A percentile compares a stretch with the other conserved stretches of the same genome.
Conservation (phyloP, 2,329 filamentous ascomycete species). For the Penicillium frequentans region DNA sequence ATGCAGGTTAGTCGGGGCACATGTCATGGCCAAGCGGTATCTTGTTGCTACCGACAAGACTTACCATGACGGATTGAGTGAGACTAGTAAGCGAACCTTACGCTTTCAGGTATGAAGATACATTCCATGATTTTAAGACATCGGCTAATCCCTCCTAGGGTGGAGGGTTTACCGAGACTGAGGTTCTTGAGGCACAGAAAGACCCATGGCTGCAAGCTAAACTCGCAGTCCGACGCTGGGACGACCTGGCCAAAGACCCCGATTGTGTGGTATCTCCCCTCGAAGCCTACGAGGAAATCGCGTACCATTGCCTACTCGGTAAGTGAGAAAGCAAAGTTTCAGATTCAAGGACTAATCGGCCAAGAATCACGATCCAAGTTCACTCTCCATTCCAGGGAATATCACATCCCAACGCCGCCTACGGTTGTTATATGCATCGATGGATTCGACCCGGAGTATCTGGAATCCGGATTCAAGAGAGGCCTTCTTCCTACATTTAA, state of each 20-base stretch:
- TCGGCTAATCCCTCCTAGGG: conserved; percentile 13
- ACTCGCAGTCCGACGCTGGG: conserved; percentile 28
- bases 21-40: conserved; percentile 34
- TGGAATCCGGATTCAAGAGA: conserved; percentile 34
- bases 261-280: conserved; percentile 20
- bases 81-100: conserved; percentile 30
- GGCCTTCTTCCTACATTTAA: conserved; percentile 38
- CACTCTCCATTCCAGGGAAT: conserved; percentile 31
- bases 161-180: conserved; percentile 20
- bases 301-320: conserved; percentile 14
- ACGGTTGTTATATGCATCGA: conserved; percentile 47
- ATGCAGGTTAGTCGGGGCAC: conserved; percentile 29
- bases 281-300: conserved; percentile 25
- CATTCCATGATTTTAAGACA: background rate
- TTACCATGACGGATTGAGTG: conserved; percentile 29
- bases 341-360: too few species aligned
- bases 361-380: conserved; percentile 18
- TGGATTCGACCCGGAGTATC: conserved; percentile 47
- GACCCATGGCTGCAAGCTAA: conserved; percentile 29
- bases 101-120: conserved; percentile 23
- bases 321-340: background rate
- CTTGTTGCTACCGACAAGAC: conserved; percentile 26
- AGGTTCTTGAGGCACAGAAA: conserved; percentile 23
- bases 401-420: conserved; percentile 33
- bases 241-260: conserved; percentile 28